Evolutionary conservation across 2,329 filamentous ascomycete genomes (phyloP).

Genomic region (Berkeleyomyces rouxiae): DNA sequence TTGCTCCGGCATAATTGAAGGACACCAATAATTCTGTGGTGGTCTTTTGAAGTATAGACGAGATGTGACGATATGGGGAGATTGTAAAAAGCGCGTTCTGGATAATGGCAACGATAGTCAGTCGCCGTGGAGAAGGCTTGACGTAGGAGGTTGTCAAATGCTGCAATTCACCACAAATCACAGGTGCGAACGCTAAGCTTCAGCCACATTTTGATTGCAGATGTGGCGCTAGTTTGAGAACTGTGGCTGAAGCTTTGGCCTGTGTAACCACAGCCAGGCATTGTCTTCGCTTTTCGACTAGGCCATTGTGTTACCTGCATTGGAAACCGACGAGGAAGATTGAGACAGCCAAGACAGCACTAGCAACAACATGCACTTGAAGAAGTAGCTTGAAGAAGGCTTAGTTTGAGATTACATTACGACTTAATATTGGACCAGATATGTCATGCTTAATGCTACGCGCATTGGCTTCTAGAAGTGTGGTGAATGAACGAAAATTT

Average conservation of each 20-base stretch:
- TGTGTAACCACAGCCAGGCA: not conserved
- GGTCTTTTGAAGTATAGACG: not conserved
- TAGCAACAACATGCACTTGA: too few species aligned
- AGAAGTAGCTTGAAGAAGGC: too few species aligned
- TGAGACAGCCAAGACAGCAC: too few species aligned
- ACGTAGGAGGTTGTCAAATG: not conserved
- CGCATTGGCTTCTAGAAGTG: not conserved
- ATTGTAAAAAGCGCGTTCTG: too few species aligned
- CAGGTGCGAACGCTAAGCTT: not conserved
- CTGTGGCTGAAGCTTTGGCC: not conserved
- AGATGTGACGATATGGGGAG: not conserved
- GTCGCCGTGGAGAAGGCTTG: not conserved
- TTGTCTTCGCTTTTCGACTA: not conserved
- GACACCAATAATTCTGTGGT: not conserved
- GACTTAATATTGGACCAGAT: too few species aligned
- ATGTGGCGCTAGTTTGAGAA: not conserved
- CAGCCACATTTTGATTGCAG: not conserved
- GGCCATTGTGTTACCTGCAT: too few species aligned
- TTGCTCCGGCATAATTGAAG: constrained; percentile 1
- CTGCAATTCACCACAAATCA: not conserved
- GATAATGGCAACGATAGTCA: not conserved
- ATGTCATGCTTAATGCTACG: not conserved
- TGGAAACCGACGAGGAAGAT: too few species aligned
- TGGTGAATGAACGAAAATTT: not conserved
- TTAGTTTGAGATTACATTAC: too few species aligned